Evolutionary conservation across 768 basidiomycete species (phyloP), one percentile per base, ranked within the genome.

Genomic region (Tulasnella calospora): DNA sequence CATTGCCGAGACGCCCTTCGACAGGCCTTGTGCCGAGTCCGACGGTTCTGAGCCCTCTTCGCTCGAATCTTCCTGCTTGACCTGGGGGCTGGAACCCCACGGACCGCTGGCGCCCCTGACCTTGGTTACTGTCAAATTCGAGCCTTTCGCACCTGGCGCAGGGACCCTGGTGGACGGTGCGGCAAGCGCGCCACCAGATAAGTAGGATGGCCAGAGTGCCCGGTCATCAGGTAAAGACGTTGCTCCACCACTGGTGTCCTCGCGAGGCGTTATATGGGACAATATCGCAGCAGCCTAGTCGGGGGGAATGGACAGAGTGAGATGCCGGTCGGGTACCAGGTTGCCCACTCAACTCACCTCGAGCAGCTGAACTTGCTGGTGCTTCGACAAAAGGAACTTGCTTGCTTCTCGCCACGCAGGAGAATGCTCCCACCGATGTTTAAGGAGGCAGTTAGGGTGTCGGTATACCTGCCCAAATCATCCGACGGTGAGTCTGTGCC

Each of bases 391-490:
- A 41, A 95, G 90, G 81, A 96, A 91, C 83, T 96, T 94, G 81
- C 92, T 89, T 1, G 96, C 93, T 83, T 96, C 94, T 67, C 93
- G 92, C 97, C 97, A 99, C 82, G 98, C 95, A 27, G 94, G 94
- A 44, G 94, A 94, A 83, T 97, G 95, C 82, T 98, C 96, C 97
- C 97, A 99, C 44, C 97, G 92, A 83, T 99, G 97, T 84, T 98
- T 98, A 84, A 96, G 94, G 71, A 99, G 87, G 84, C 96, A 98
- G 17, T 93, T 94, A 2, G 95, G 95, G 84, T 99, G 96, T 2
- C 86, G 83, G 79, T 87, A 86, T 78, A 85, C 83, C 84, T 85
- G 76, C 13, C 44, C n/a, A n/a, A n/a, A 30, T 23, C 51, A 8
- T 51, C 61, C 30, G 27, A 67, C 17, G 71, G 71, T 73, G 46